A percentile compares a stretch with the other conserved stretches of the same genome.
phyloP scores from a whole-genome alignment of 441 rosid genomes.

The Capsella rubella region DNA sequence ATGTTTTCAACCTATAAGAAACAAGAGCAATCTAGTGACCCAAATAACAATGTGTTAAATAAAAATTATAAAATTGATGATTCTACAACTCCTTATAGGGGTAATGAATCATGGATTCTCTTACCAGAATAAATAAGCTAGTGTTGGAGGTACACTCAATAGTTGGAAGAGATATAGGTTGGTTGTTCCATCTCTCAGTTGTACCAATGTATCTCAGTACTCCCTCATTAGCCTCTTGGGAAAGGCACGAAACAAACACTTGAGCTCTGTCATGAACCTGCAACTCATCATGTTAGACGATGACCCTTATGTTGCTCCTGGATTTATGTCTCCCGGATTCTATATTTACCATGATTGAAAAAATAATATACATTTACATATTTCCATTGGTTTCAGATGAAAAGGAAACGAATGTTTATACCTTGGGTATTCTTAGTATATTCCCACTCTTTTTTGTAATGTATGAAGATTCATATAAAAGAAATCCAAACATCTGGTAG shows the following conservation, averaged over 20 bases:
- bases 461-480: constrained; percentile 72
- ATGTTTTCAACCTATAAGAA: constrained; percentile 85
- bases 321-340: background rate
- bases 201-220: constrained; percentile 60
- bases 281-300: constrained; percentile 30
- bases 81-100: background rate
- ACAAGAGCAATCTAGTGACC: constrained; percentile 11
- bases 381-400: constrained; percentile 16
- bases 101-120: background rate
- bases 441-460: constrained; percentile 53
- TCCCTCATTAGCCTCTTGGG: constrained; percentile 47
- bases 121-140: constrained; percentile 77
- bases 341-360: background rate
- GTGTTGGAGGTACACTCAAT: constrained; percentile 61
- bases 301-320: background rate
- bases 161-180: constrained; percentile 62
- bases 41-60: constrained; percentile 2
- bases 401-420: constrained; percentile 36
- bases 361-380: constrained; percentile 2
- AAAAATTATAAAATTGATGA: background rate
- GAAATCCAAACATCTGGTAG: constrained; percentile 88
- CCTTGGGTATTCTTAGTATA: constrained; percentile 75
- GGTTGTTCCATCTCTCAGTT: constrained; percentile 81
- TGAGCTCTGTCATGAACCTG: constrained; percentile 97
- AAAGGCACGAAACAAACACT: constrained; percentile 72